phyloP scores from a whole-genome alignment of 345 rosid species.

The Trapa bicornis region DNA sequence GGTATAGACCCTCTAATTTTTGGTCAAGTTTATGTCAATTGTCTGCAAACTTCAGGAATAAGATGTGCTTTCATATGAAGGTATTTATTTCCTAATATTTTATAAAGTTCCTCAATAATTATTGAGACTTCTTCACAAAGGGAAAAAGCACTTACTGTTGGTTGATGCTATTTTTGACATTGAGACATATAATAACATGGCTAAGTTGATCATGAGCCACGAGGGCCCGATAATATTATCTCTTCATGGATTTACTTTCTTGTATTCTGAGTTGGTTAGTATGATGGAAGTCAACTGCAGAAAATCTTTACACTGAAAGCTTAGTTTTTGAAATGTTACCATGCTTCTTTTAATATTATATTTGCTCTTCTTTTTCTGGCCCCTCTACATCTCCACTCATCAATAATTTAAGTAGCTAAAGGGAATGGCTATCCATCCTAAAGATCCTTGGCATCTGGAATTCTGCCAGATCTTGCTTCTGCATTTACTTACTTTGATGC shows the following conservation, averaged over 20 bases:
- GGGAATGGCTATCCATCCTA: neutral
- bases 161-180: neutral
- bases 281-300: too few relatives aligned
- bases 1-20: neutral
- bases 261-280: too few relatives aligned
- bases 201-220: too few relatives aligned
- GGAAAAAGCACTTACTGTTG: neutral
- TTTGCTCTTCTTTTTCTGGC: too few relatives aligned
- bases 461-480: constrained; percentile 24
- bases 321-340: too few relatives aligned
- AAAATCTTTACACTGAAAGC: too few relatives aligned
- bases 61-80: neutral
- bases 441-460: constrained; percentile 11
- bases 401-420: neutral
- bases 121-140: neutral
- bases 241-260: too few relatives aligned
- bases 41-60: neutral
- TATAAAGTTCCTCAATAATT: too few relatives aligned
- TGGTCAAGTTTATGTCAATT: neutral
- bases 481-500: constrained; percentile 1
- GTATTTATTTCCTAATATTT: neutral
- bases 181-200: too few relatives aligned
- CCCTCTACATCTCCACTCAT: neutral
- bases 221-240: too few relatives aligned
- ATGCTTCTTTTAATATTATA: too few relatives aligned